Conservation (phyloP, 805 yeast genomes). For the Yarrowia alimentaria region DNA sequence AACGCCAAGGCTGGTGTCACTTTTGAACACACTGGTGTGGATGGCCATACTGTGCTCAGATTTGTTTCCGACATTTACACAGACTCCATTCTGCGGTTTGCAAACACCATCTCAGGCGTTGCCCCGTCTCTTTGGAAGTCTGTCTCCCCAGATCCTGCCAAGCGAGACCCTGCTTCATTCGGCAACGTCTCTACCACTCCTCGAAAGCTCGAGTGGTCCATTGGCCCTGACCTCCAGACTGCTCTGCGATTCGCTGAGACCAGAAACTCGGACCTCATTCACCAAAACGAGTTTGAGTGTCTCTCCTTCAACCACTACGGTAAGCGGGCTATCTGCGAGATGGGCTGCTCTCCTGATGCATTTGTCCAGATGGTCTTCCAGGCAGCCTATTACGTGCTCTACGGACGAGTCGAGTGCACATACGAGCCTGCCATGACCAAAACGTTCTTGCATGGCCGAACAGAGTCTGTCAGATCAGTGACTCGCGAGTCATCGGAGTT, state of each 20-base stretch:
- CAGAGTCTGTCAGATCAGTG: constrained; percentile 88
- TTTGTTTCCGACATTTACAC: constrained; percentile 89
- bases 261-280: constrained; percentile 77
- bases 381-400: constrained; percentile 85
- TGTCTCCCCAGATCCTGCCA: constrained; percentile 49
- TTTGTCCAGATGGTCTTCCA: constrained; percentile 92
- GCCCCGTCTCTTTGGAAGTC: constrained; percentile 70
- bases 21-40: constrained; percentile 89
- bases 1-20: constrained; percentile 92
- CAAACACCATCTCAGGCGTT: constrained; percentile 72
- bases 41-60: constrained; percentile 88
- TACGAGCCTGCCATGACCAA: constrained; percentile 98
- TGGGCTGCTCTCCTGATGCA: constrained; percentile 92
- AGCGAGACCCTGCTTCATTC: constrained; percentile 45
- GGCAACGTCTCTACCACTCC: constrained; percentile 62
- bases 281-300: constrained; percentile 83
- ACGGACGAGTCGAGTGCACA: constrained; percentile 90
- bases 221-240: constrained; percentile 71
- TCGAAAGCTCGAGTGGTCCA: constrained; percentile 83
- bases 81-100: constrained; percentile 83
- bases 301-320: constrained; percentile 69
- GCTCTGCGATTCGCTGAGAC: constrained; percentile 90
- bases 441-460: constrained; percentile 80
- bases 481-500: constrained; percentile 75
- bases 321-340: constrained; percentile 69